A percentile compares a stretch with the other conserved stretches of the same genome.
phyloP scores from a whole-genome alignment of 78 protist species.

The Neovahlkampfia damariscottae region DNA sequence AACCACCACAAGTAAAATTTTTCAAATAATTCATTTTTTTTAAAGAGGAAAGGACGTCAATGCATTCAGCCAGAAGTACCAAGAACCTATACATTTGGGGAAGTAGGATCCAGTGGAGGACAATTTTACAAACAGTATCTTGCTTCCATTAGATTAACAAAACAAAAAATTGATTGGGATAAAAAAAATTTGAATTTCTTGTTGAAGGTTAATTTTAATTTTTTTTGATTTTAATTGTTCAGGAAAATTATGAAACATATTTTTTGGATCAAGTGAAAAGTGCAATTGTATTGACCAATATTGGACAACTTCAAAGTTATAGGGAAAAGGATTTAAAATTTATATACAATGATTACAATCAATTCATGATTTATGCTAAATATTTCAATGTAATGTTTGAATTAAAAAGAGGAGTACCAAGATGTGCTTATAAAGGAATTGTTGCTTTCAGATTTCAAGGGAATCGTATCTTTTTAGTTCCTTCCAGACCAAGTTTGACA shows the following conservation, averaged over 20 bases:
- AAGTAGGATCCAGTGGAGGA: conserved; percentile 43
- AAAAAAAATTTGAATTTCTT: not conserved
- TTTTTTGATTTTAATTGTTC: not conserved
- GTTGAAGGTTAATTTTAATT: conserved; percentile 26
- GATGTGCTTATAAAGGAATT: conserved; percentile 58
- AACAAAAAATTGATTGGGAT: not conserved
- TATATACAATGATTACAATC: not conserved
- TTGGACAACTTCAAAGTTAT: not conserved
- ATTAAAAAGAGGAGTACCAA: conserved; percentile 52
- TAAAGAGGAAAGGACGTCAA: conserved; percentile 26
- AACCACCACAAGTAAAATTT: no score
- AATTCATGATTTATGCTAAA: not conserved
- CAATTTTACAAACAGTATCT: conserved; percentile 35
- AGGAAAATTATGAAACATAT: conserved; percentile 12
- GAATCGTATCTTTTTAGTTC: not conserved
- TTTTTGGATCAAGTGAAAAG: not conserved
- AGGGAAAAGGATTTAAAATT: not conserved
- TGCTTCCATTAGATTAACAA: conserved; percentile 21
- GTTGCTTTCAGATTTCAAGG: conserved; percentile 21
- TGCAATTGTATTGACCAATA: not conserved
- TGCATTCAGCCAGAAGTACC: conserved; percentile 73
- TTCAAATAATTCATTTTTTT: no score
- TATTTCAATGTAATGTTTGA: conserved; percentile 48
- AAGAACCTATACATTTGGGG: conserved; percentile 56
- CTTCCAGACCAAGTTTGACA: no score